Evolutionary conservation across 2,329 filamentous ascomycete genomes (phyloP).

Genomic region (Rutstroemia sp.): DNA sequence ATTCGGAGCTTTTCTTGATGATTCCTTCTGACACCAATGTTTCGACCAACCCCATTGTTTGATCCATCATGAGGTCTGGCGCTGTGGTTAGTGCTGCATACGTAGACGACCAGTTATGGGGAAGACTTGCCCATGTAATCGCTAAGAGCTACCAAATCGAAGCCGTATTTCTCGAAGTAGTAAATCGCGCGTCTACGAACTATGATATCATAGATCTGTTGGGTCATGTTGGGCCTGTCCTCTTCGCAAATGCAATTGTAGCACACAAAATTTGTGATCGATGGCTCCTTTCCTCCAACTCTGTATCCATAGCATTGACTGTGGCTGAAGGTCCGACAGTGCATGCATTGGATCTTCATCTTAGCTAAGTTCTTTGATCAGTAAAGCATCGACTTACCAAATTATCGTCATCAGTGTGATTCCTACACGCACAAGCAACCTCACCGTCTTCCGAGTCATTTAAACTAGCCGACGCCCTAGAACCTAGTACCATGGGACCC

Average conservation of each 20-base stretch:
- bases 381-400: not conserved
- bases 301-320: slow-evolving; percentile 21
- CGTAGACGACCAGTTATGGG: not conserved
- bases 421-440: not conserved
- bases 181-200: slow-evolving; percentile 14
- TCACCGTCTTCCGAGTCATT: not conserved
- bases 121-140: slow-evolving; percentile 1
- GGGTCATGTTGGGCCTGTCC: not conserved
- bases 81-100: not conserved
- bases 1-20: slow-evolving; percentile 4
- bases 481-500: no score
- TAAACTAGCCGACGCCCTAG: not conserved
- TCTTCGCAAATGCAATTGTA: slow-evolving; percentile 16
- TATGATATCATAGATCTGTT: slow-evolving; percentile 10
- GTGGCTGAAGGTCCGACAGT: slow-evolving; percentile 16
- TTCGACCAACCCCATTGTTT: slow-evolving; percentile 4
- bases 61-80: not conserved
- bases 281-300: not conserved
- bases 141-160: slow-evolving; percentile 10
- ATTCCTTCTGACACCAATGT: slow-evolving; percentile 8
- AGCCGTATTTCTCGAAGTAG: slow-evolving; percentile 8
- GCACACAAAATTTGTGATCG: slow-evolving; percentile 9
- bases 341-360: slow-evolving; percentile 16
- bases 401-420: not conserved
- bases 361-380: not conserved